phyloP scores from a whole-genome alignment of 202 grass and related monocot genomes.

The Setaria italica region DNA sequence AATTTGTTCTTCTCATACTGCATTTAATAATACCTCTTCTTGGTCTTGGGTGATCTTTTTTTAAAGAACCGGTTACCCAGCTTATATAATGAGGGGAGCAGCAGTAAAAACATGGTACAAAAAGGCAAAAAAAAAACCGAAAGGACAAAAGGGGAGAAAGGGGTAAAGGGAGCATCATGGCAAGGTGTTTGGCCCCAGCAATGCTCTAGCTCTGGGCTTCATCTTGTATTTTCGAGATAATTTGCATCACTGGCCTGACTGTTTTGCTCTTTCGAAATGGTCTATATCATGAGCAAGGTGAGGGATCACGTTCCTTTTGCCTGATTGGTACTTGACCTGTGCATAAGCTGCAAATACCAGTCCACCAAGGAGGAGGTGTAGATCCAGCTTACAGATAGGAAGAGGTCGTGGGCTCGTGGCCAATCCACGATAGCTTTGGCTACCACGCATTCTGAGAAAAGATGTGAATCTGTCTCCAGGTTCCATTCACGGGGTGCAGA shows the following conservation, averaged over 20 bases:
- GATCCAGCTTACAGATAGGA: neutral
- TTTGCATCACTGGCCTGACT: neutral
- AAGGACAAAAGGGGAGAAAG: no score
- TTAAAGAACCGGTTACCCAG: neutral
- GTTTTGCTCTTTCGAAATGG: neutral
- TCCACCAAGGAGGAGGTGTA: neutral
- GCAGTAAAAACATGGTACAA: neutral
- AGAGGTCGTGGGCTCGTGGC: neutral
- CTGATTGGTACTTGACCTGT: neutral
- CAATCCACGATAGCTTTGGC: neutral
- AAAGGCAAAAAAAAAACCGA: neutral
- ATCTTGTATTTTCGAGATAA: neutral
- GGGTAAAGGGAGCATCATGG: neutral
- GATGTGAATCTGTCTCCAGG: neutral
- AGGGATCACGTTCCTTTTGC: neutral
- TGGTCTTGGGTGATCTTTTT: neutral
- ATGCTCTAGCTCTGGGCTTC: neutral
- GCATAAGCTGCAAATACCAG: neutral
- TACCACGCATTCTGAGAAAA: neutral
- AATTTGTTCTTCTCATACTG: slow-evolving; percentile 4
- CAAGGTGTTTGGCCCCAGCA: neutral
- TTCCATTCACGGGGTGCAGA: neutral
- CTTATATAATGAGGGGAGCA: neutral
- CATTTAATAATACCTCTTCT: neutral
- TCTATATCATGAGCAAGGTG: neutral